Conservation (phyloP, 2,329 filamentous ascomycete species). For the Tolypocladium album region DNA sequence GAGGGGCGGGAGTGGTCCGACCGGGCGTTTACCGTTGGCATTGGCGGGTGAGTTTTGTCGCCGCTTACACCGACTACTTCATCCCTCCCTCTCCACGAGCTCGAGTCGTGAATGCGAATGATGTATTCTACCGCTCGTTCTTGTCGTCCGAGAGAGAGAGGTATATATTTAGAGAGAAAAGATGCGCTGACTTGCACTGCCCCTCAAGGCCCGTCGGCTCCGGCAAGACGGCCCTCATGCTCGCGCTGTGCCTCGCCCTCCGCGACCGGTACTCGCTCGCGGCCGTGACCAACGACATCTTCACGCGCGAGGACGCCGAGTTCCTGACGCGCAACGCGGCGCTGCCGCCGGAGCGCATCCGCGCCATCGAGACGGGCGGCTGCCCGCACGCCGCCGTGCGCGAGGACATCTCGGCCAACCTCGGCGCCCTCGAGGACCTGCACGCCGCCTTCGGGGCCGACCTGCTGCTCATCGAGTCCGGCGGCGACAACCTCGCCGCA, state of each 20-base stretch:
- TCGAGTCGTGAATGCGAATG: neutral
- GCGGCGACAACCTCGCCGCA: conserved; percentile 91
- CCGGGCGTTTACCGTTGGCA: conserved; percentile 91
- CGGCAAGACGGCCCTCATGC: conserved; percentile 95
- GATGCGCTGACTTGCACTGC: neutral
- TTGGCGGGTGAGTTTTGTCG: conserved; percentile 64
- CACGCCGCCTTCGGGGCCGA: conserved; percentile 72
- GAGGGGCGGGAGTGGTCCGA: conserved; percentile 82
- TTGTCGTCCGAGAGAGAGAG: too few relatives aligned
- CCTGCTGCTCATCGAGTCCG: conserved; percentile 85
- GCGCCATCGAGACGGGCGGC: conserved; percentile 93
- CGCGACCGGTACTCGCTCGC: conserved; percentile 77
- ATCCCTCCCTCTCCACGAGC: too few relatives aligned
- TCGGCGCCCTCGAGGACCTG: conserved; percentile 82
- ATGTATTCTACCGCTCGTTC: neutral
- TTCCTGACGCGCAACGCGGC: conserved; percentile 85
- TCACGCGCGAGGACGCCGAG: conserved; percentile 95
- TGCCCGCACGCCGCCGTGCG: conserved; percentile 95
- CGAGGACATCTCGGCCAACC: conserved; percentile 91
- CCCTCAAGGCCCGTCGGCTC: conserved; percentile 74
- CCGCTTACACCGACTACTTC: neutral
- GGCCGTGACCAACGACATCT: conserved; percentile 97
- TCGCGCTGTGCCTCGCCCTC: conserved; percentile 77
- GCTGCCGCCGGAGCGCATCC: conserved; percentile 72
- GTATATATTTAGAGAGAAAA: too few relatives aligned